Conservation (phyloP, 1,284 basidiomycete genomes). For the Exobasidium rhododendri region DNA sequence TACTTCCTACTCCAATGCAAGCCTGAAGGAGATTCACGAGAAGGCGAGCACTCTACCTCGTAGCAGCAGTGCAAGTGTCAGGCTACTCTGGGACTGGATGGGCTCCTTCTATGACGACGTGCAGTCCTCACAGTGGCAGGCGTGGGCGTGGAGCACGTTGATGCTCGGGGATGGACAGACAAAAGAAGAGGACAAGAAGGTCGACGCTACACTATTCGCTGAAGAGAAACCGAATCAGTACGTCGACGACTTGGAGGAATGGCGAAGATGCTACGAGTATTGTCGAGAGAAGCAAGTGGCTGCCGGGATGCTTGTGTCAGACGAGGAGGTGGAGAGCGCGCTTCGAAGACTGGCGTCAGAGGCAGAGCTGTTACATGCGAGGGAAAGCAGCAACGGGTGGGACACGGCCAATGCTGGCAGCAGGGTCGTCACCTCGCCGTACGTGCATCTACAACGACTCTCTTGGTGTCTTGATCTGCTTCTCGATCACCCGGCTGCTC, state of each 20-base stretch:
- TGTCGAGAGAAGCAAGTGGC: background rate
- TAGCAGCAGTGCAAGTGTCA: constrained; percentile 28
- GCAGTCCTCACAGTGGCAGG: constrained; percentile 18
- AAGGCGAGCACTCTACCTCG: background rate
- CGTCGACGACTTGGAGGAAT: constrained; percentile 20
- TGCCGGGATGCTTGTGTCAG: background rate
- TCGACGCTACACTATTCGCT: constrained; percentile 34
- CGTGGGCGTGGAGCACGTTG: constrained; percentile 23
- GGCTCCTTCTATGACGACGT: constrained; percentile 19
- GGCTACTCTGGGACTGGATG: constrained; percentile 37
- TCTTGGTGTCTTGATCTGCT: background rate
- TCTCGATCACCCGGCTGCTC: background rate
- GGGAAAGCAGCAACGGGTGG: background rate
- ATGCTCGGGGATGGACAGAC: constrained; percentile 10
- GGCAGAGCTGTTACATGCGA: background rate
- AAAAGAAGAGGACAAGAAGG: constrained; percentile 11
- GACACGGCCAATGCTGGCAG: background rate
- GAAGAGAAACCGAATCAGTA: constrained; percentile 44
- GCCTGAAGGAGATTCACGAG: background rate
- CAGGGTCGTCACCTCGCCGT: background rate
- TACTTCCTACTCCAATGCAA: background rate
- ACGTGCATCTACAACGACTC: background rate
- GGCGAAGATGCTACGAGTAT: background rate
- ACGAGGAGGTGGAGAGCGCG: background rate
- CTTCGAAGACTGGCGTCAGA: background rate